Evolutionary conservation across 441 rosid species (phyloP).

Genomic region (Adansonia grandidieri): DNA sequence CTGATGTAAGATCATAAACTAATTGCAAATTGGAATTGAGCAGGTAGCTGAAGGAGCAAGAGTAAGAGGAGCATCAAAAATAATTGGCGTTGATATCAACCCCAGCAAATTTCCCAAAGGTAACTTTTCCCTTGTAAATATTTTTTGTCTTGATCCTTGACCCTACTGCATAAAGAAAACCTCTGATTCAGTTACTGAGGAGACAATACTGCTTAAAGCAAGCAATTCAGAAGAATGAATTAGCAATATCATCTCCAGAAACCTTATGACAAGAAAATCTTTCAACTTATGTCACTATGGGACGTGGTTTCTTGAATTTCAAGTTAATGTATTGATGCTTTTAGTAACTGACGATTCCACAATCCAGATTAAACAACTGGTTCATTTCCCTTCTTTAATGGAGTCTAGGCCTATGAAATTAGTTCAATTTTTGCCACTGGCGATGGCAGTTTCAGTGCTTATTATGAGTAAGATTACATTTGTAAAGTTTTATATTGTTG

Average conservation of each 20-base stretch:
- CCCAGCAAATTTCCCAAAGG: slow-evolving; percentile 21
- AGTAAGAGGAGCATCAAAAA: slow-evolving; percentile 22
- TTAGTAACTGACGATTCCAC: background rate
- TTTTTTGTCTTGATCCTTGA: background rate
- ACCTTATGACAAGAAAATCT: background rate
- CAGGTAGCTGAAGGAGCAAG: slow-evolving; percentile 26
- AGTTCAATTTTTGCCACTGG: background rate
- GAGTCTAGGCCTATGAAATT: background rate
- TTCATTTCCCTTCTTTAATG: background rate
- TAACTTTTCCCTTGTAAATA: background rate
- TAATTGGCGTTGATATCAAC: slow-evolving; percentile 19
- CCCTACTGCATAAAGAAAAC: background rate
- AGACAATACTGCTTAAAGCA: background rate
- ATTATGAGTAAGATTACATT: background rate
- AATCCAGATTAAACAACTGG: background rate
- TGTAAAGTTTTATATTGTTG: background rate
- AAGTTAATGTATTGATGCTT: background rate
- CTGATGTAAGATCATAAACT: background rate
- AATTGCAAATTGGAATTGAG: background rate
- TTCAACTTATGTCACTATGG: background rate
- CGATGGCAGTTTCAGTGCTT: background rate
- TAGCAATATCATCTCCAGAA: background rate
- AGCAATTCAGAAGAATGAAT: background rate
- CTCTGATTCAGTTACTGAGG: background rate
- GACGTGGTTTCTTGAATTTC: background rate